Conservation (phyloP, 495 filamentous ascomycete species). For the Glarea lozoyensis region DNA sequence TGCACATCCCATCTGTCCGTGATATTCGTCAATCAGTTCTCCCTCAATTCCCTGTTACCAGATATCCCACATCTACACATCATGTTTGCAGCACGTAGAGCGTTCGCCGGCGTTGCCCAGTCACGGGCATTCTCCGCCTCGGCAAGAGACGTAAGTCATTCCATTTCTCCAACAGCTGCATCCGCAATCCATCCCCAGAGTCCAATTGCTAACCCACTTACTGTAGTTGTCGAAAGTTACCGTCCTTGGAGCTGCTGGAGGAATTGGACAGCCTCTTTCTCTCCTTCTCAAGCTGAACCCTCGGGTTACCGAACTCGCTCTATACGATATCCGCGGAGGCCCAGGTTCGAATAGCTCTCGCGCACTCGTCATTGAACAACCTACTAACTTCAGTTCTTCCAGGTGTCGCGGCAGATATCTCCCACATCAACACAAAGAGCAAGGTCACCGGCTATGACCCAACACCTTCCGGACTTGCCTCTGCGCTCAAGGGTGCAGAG, state of each 20-base stretch:
- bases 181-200: not conserved
- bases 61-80: constrained; percentile 23
- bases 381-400: constrained; percentile 10
- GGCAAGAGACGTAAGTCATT: constrained; percentile 65
- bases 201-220: constrained; percentile 25
- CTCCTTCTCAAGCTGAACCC: constrained; percentile 98
- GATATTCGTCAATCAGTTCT: constrained; percentile 3
- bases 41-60: constrained; percentile 1
- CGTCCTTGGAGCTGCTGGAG: constrained; percentile 91
- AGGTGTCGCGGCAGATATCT: constrained; percentile 97
- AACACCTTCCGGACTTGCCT: constrained; percentile 62
- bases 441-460: constrained; percentile 82
- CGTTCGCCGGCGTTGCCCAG: constrained; percentile 60
- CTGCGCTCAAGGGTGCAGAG: constrained; percentile 74
- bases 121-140: constrained; percentile 90
- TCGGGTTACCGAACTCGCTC: constrained; percentile 28
- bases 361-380: constrained; percentile 9
- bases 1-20: constrained; percentile 7
- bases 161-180: not conserved
- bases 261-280: constrained; percentile 96
- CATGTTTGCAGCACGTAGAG: constrained; percentile 72
- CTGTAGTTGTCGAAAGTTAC: constrained; percentile 88
- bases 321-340: constrained; percentile 93
- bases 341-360: constrained; percentile 58
- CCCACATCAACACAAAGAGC: constrained; percentile 99